Evolutionary conservation across 371 early-diverging fungal species (phyloP).

Genomic region (Saksenaea vasiformis): DNA sequence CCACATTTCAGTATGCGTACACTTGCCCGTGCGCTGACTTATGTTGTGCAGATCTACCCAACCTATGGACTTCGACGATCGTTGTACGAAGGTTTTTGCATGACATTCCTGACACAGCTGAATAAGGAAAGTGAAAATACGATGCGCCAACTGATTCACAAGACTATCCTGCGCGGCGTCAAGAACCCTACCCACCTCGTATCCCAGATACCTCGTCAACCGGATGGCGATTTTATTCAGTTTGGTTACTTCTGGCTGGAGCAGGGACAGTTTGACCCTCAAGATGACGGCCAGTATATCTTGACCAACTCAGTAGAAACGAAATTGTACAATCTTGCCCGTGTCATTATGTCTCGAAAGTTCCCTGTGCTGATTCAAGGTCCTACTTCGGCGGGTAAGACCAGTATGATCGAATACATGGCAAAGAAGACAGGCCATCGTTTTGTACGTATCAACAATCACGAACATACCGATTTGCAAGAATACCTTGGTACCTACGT

Average conservation of each 20-base stretch:
- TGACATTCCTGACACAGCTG: slow-evolving; percentile 95
- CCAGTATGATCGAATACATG: slow-evolving; percentile 97
- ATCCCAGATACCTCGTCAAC: slow-evolving; percentile 65
- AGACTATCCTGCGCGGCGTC: slow-evolving; percentile 66
- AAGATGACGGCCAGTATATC: slow-evolving; percentile 73
- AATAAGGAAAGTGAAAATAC: slow-evolving; percentile 69
- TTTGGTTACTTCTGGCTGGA: slow-evolving; percentile 90
- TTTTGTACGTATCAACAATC: slow-evolving; percentile 99
- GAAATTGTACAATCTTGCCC: slow-evolving; percentile 87
- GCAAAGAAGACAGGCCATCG: slow-evolving; percentile 92
- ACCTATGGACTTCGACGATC: slow-evolving; percentile 80
- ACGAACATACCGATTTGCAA: slow-evolving; percentile 99
- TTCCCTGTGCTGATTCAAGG: slow-evolving; percentile 99
- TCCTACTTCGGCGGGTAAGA: slow-evolving; percentile 99
- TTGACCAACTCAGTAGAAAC: slow-evolving; percentile 85
- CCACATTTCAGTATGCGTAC: slow-evolving; percentile 97
- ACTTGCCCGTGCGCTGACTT: slow-evolving; percentile 86
- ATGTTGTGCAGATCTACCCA: slow-evolving; percentile 72
- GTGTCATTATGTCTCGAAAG: slow-evolving; percentile 90
- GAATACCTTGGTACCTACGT: slow-evolving; percentile 98
- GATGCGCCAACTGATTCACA: slow-evolving; percentile 63
- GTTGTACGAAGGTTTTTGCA: slow-evolving; percentile 90
- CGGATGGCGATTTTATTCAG: slow-evolving; percentile 67
- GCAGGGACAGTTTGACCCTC: slow-evolving; percentile 60
- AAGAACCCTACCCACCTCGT: slow-evolving; percentile 65